Percentiles rank a stretch among this genome's conserved stretches.
phyloP scores from a whole-genome alignment of 495 filamentous ascomycete genomes.

The Alectoria sarmentosa region DNA sequence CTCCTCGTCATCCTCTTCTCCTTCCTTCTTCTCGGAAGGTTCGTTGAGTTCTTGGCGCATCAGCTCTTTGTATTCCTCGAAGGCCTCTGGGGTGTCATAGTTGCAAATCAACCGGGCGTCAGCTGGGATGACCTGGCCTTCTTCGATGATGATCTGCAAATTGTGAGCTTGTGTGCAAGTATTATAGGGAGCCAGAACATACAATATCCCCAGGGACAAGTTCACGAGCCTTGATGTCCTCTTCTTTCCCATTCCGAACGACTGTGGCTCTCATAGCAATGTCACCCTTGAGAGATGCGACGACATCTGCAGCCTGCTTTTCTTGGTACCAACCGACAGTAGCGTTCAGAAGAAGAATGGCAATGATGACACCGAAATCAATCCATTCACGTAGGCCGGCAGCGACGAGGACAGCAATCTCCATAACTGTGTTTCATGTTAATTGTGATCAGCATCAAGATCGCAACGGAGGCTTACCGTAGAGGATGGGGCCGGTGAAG shows the following conservation, averaged over 20 bases:
- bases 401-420: conserved; percentile 71
- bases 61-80: conserved; percentile 62
- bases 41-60: conserved; percentile 49
- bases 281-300: conserved; percentile 72
- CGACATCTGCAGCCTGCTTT: conserved; percentile 79
- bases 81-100: conserved; percentile 63
- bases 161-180: conserved; percentile 20
- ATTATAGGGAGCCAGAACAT: conserved; percentile 32
- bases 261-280: conserved; percentile 74
- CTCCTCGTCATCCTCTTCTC: conserved; percentile 49
- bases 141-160: conserved; percentile 56
- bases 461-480: conserved; percentile 48
- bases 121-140: conserved; percentile 67
- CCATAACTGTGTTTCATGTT: conserved; percentile 57
- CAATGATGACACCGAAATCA: conserved; percentile 78
- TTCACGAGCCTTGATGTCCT: conserved; percentile 70
- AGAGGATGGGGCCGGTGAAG: conserved; percentile 78
- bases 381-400: conserved; percentile 77
- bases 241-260: conserved; percentile 62
- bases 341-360: conserved; percentile 72
- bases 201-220: conserved; percentile 77
- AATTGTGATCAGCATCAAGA: conserved; percentile 17
- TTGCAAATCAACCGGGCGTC: conserved; percentile 73
- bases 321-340: conserved; percentile 81
- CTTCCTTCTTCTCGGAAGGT: conserved; percentile 58